phyloP scores from a whole-genome alignment of 768 basidiomycete species.

The Lentinula sp. region DNA sequence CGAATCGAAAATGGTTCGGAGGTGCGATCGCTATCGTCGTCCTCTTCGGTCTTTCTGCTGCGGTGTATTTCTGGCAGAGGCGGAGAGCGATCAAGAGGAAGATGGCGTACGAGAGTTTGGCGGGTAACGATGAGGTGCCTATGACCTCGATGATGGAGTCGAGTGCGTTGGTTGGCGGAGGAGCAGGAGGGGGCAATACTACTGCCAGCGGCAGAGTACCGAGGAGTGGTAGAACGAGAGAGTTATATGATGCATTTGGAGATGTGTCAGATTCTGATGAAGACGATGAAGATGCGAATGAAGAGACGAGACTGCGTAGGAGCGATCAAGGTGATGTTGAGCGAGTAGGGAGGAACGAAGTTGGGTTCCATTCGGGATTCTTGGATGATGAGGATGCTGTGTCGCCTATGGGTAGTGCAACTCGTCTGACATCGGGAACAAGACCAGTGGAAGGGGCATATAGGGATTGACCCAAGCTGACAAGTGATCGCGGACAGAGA shows the following conservation, averaged over 20 bases:
- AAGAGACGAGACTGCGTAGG: conserved; percentile 55
- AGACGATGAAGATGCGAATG: conserved; percentile 66
- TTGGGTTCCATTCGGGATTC: conserved; percentile 75
- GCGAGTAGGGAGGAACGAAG: conserved; percentile 23
- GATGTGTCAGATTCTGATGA: conserved; percentile 82
- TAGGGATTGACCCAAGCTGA: neutral
- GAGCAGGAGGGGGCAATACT: neutral
- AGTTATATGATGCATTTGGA: conserved; percentile 95
- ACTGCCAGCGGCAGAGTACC: conserved; percentile 22
- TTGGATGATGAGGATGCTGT: conserved; percentile 66
- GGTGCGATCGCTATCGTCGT: conserved; percentile 75
- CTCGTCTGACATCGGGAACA: neutral
- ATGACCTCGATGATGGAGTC: conserved; percentile 40
- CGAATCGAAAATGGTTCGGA: conserved; percentile 86
- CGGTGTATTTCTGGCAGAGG: conserved; percentile 78
- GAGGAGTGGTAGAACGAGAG: conserved; percentile 53
- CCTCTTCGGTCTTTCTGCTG: conserved; percentile 64
- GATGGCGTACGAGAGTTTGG: conserved; percentile 52
- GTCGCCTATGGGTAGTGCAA: neutral
- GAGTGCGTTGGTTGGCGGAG: neutral
- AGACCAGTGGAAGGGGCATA: neutral
- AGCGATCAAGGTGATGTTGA: conserved; percentile 13
- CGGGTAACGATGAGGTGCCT: conserved; percentile 62
- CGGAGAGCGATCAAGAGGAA: conserved; percentile 34
- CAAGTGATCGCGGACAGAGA: neutral